Evolutionary conservation across 192 early-diverging fungal species (phyloP), one percentile per base, ranked within the genome.

Genomic region (Obelidium mucronatum): DNA sequence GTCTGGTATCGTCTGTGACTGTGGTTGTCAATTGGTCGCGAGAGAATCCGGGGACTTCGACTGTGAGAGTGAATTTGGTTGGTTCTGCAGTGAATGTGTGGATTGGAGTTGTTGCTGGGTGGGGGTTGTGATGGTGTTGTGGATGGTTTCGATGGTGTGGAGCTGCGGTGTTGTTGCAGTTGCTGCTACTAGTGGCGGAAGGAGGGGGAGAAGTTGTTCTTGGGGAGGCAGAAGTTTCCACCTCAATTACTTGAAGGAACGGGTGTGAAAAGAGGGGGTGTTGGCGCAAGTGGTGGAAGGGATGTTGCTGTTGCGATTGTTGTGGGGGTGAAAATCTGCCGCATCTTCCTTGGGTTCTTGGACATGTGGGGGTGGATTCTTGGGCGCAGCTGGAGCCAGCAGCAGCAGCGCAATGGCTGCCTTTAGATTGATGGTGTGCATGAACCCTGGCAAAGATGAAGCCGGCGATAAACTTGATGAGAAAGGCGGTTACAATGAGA

Each of bases 11-110:
- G 59, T 74, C 72, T 2, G 59, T 58, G 3, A 74, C 59, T 17
- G 72, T 74, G 8, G 36, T 40, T 6, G 34, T 30, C 22, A 74
- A 19, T 17, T 74, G 35, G 33, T 8, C 30, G 24, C 60, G 72
- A 1, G 42, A 26, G 55, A 62, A 60, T 26, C 72, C 72, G 36
- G 72, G 72, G 1, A 72, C 36, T 15, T 72, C 69, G 69, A 58
- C 69, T 26, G 53, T 72, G 15, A 59, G 54, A n/a, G n/a, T 39
- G 39, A 72, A 72, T 17, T 56, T 8, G 19, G 11, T 55, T 33
- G 8, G 28, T 11, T 31, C 40, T 2, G 22, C 28, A 4, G 17
- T 59, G 39, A 72, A 72, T n/a, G 54, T 31, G 39, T 72, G 69
- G 42, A 33, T 13, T n/a, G 44, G 39, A 2, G 40, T 40, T 13